These are phyloP conservation scores for Macrocybe gigantea DNA, from an alignment of 768 basidiomycete genomes.

Conservation along the genomic window DNA sequence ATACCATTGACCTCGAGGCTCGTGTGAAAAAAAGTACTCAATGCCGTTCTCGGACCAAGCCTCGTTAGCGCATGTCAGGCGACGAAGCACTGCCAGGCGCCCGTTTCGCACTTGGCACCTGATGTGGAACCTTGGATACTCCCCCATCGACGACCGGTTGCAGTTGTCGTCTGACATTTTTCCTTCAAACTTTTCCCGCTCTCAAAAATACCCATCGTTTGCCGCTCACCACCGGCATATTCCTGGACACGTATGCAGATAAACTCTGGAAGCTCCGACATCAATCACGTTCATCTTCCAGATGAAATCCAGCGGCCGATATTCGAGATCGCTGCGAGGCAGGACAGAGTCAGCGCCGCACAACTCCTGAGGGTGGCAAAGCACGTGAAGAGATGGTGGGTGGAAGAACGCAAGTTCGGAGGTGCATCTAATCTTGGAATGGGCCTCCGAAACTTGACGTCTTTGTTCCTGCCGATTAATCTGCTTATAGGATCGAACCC, in stretches of 20 bases:
- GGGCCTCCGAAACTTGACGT: not conserved
- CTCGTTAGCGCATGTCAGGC: too few species aligned
- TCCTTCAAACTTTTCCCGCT: not conserved
- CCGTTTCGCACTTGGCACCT: too few species aligned
- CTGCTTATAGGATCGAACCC: conserved; percentile 16
- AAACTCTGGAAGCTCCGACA: not conserved
- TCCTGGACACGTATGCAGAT: not conserved
- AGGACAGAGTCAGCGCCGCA: conserved; percentile 11
- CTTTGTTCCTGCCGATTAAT: not conserved
- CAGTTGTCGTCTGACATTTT: too few species aligned
- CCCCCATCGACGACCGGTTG: too few species aligned
- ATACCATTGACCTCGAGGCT: too few species aligned
- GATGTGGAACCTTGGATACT: too few species aligned
- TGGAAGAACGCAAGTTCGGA: not conserved
- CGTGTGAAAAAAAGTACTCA: too few species aligned
- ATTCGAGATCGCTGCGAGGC: conserved; percentile 19
- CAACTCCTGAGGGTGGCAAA: conserved; percentile 18
- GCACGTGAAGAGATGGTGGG: conserved; percentile 19
- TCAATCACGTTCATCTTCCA: conserved; percentile 9
- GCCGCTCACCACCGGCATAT: not conserved
- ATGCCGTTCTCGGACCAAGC: too few species aligned
- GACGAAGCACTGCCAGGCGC: too few species aligned
- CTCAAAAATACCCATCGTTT: not conserved
- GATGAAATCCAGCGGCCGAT: conserved; percentile 19
- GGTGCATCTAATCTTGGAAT: not conserved